Percentiles rank a stretch among this genome's conserved stretches.
Conservation (phyloP, 176 grass and related monocot genomes). For the Musa itinerans region DNA sequence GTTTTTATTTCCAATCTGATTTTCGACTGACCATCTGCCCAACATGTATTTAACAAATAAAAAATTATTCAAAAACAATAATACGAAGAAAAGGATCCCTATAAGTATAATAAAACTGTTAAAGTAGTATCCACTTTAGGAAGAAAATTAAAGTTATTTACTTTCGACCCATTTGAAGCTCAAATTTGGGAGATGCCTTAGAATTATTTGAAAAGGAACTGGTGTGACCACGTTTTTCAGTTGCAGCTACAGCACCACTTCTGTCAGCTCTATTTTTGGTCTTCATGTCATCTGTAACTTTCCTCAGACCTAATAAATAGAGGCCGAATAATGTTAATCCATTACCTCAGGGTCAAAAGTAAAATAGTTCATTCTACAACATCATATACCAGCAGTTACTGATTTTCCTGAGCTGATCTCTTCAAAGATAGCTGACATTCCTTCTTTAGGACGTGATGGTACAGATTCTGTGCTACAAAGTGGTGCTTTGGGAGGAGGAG, state of each 20-base stretch:
- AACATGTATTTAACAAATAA: not conserved
- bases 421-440: constrained; percentile 91
- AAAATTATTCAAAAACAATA: not conserved
- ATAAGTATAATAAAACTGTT: constrained; percentile 11
- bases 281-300: constrained; percentile 96
- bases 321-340: not conserved
- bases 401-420: constrained; percentile 72
- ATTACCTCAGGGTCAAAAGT: not conserved
- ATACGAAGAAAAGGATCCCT: constrained; percentile 1
- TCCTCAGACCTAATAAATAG: constrained; percentile 50
- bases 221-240: constrained; percentile 42
- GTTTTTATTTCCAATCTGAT: constrained; percentile 81
- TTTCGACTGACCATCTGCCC: constrained; percentile 80
- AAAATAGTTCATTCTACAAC: not conserved
- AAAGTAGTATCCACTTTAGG: not conserved
- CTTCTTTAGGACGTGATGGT: constrained; percentile 58
- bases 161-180: constrained; percentile 99
- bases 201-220: constrained; percentile 51
- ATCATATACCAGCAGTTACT: constrained; percentile 51
- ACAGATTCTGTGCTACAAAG: constrained; percentile 46
- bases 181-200: constrained; percentile 68
- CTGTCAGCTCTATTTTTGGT: constrained; percentile 73
- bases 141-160: constrained; percentile 22
- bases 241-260: constrained; percentile 53
- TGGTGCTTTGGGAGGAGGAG: constrained; percentile 50